Conservation (phyloP, 495 filamentous ascomycete species). For the Neurospora sp. region DNA sequence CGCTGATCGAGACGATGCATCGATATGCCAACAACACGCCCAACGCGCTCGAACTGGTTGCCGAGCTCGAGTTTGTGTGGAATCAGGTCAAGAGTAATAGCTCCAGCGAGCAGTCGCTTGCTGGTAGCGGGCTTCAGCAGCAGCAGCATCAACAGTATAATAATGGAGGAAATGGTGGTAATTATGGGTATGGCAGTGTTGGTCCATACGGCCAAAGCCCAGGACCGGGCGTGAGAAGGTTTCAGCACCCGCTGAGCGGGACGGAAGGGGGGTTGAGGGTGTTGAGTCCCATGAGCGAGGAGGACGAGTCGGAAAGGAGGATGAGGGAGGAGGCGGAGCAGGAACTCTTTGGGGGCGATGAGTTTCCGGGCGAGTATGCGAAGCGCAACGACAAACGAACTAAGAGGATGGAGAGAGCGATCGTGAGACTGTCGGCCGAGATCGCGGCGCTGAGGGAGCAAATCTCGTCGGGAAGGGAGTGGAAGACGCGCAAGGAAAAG, state of each 20-base stretch:
- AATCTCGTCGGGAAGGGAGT: conserved; percentile 58
- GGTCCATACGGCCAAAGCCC: background rate
- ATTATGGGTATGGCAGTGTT: conserved; percentile 2
- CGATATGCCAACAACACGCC: conserved; percentile 73
- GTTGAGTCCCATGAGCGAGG: conserved; percentile 71
- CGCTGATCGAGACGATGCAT: conserved; percentile 94
- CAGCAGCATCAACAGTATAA: background rate
- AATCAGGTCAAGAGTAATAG: conserved; percentile 88
- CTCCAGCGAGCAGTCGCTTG: conserved; percentile 40
- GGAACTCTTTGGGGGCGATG: conserved; percentile 35
- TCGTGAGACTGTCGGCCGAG: conserved; percentile 86
- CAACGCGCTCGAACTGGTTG: conserved; percentile 76
- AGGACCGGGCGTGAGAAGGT: conserved; percentile 25
- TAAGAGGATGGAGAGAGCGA: conserved; percentile 71
- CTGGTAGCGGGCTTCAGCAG: background rate
- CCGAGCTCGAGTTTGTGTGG: conserved; percentile 98
- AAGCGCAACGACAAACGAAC: conserved; percentile 57
- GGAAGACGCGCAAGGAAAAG: conserved; percentile 41
- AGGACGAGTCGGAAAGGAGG: conserved; percentile 54
- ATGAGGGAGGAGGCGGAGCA: conserved; percentile 29
- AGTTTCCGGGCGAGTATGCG: conserved; percentile 26
- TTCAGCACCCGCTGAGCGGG: conserved; percentile 35
- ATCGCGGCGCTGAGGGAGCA: conserved; percentile 90
- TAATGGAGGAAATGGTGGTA: conserved; percentile 4
- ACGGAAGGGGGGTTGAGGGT: conserved; percentile 52